Base-by-base conservation (phyloP, 495 filamentous ascomycete species). In the Penicillium egyptiacum region DNA sequence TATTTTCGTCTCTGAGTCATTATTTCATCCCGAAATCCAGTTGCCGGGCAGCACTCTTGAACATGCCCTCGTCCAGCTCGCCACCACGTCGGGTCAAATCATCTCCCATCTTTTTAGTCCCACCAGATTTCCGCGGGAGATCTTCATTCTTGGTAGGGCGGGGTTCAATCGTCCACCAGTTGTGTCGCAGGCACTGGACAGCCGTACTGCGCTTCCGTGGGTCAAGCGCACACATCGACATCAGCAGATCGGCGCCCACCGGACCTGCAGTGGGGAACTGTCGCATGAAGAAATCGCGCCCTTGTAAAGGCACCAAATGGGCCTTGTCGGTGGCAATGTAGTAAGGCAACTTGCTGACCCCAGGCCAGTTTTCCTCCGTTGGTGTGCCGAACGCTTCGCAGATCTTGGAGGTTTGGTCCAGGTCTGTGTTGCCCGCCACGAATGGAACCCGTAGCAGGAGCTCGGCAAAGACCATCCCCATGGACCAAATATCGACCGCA, bases 401-500 rank as follows among this genome's bases (percentile, higher is more conserved):
- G 59, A 98, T 95, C 53, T 92, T 79, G 28, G 81, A 71, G 39
- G 96, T 82, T 68, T 91, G 88, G 59, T 88, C 76, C 62, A 96
- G 79, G 58, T 98, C 92, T 0, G 88, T 86, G 62, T 89, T 87
- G 0, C 89, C 89, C 0, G 90, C 82, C 22, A 96, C 77, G 58
- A 87, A 95, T 0, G 93, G 90, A 1, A 83, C 81, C 19, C 95
- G 81, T 54, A 96, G 77, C 33, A 96, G 76, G 23, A 99, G 82
- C 70, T 99, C 94, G 0, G 94, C 93, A 60, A 98, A 92, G 1
- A 99, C 92, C 64, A 87, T 81, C 17, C 90, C 95, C 54, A 95
- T 87, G n/a, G 88, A 92, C 93, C 93, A 99, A 43, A 99, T 77
- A 69, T 99, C 95, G 26, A 98, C 94, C 1, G 86, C 88, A 5